A percentile compares a stretch with the other conserved stretches of the same genome.
phyloP scores from a whole-genome alignment of 139 green algal species.

The Chlamydomonas incerta region DNA sequence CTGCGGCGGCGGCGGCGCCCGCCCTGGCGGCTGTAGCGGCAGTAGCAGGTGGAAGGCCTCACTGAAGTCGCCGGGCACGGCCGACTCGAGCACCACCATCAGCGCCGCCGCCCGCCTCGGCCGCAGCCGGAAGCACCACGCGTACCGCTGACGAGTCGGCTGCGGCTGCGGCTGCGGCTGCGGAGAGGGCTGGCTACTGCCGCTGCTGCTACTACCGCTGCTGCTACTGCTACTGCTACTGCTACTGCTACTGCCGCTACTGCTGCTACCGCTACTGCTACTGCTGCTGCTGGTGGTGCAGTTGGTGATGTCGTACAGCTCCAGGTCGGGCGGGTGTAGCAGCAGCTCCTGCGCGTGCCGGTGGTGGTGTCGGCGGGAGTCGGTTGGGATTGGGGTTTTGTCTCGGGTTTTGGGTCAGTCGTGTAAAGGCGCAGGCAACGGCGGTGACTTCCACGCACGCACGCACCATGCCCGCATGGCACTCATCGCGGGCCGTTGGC shows the following conservation, averaged over 20 bases:
- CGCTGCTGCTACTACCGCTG: background rate
- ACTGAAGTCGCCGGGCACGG: background rate
- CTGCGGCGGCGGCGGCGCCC: background rate
- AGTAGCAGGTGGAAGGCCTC: constrained; percentile 9
- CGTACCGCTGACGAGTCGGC: background rate
- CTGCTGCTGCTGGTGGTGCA: background rate
- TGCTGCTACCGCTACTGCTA: background rate
- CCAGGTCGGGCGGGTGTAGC: constrained; percentile 11
- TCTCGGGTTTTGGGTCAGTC: too few relatives aligned
- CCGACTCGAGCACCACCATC: constrained; percentile 10
- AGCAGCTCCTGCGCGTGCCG: background rate
- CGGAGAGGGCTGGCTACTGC: background rate
- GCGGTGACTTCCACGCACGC: too few relatives aligned
- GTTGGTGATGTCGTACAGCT: constrained; percentile 9
- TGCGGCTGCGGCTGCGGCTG: background rate
- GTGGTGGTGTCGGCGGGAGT: background rate
- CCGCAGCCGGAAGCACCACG: constrained; percentile 22
- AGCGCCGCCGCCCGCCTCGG: background rate
- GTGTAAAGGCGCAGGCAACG: too few relatives aligned
- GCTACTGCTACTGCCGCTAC: background rate
- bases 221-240: background rate
- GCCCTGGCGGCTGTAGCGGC: background rate
- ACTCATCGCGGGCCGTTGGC: too few relatives aligned
- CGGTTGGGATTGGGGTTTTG: too few relatives aligned
- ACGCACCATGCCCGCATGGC: too few relatives aligned